Evolutionary conservation across 2,329 filamentous ascomycete genomes (phyloP).

Genomic region (Phaeosphaeria sp.): DNA sequence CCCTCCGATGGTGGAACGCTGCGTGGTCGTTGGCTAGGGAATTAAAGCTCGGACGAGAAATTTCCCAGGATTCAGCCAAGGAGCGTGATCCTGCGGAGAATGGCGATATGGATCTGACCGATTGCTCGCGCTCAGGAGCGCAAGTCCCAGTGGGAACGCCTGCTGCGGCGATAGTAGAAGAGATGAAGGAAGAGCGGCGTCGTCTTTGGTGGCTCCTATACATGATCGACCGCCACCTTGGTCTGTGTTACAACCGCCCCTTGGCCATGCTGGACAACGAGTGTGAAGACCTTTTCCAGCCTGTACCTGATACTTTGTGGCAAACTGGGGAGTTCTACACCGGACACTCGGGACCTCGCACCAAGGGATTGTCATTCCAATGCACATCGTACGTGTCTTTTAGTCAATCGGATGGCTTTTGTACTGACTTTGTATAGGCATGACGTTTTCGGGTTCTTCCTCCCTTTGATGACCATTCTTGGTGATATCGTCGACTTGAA

Average conservation of each 20-base stretch:
- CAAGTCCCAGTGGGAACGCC: constrained; percentile 39
- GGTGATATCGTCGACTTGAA: constrained; percentile 92
- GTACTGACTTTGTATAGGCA: constrained; percentile 52
- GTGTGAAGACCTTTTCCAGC: constrained; percentile 81
- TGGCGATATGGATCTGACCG: constrained; percentile 46
- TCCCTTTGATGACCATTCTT: constrained; percentile 90
- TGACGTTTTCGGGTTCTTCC: constrained; percentile 89
- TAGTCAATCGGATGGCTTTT: background rate
- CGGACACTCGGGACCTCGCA: constrained; percentile 48
- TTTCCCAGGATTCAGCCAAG: constrained; percentile 65
- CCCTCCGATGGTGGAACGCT: constrained; percentile 91
- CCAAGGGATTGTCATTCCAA: constrained; percentile 75
- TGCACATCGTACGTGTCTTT: constrained; percentile 65
- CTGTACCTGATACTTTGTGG: constrained; percentile 84
- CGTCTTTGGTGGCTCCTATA: constrained; percentile 95
- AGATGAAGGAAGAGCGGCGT: constrained; percentile 78
- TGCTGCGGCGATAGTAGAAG: constrained; percentile 46
- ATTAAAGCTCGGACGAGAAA: constrained; percentile 83
- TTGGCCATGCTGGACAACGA: constrained; percentile 82
- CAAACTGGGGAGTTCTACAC: constrained; percentile 79
- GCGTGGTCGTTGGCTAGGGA: constrained; percentile 90
- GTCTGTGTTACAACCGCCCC: constrained; percentile 88
- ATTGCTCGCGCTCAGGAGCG: constrained; percentile 34
- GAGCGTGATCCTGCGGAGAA: constrained; percentile 40
- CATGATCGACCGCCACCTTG: constrained; percentile 81